These are phyloP conservation scores for Nannizziopsis barbatae DNA, from an alignment of 2,329 filamentous ascomycete species.

Conservation along the genomic window DNA sequence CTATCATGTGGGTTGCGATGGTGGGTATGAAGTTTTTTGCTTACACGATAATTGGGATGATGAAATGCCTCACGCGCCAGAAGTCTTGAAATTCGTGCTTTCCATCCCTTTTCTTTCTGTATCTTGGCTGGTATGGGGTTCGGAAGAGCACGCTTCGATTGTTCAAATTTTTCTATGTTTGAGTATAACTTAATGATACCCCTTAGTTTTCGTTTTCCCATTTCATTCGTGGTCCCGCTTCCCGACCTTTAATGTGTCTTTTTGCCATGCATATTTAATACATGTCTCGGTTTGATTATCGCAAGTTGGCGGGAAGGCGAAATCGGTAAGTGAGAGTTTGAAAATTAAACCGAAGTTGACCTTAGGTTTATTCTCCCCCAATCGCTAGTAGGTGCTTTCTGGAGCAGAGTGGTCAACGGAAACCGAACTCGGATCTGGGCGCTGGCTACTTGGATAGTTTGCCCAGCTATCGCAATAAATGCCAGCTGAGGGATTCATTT, in stretches of 20 bases:
- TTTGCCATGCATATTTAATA: not conserved
- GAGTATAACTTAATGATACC: not conserved
- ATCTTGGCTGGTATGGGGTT: not conserved
- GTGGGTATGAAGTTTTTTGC: conserved; percentile 31
- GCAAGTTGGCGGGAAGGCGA: no score
- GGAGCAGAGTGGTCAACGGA: no score
- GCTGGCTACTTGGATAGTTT: no score
- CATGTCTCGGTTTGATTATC: not conserved
- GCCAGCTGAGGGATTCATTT: no score
- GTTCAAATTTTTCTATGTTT: not conserved
- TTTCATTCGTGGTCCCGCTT: not conserved
- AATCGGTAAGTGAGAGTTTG: no score
- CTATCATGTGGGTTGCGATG: conserved; percentile 30
- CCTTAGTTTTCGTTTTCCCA: not conserved
- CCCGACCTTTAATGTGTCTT: no score
- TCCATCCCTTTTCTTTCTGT: not conserved
- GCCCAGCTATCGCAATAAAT: no score
- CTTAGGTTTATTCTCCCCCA: no score
- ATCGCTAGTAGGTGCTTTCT: no score
- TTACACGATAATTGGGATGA: conserved; percentile 32
- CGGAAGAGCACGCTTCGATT: not conserved
- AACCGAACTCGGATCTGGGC: no score
- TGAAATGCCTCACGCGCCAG: conserved; percentile 33
- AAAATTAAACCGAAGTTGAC: no score
- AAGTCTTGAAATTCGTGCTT: conserved; percentile 25